Evolutionary conservation across 164 flowering plant genomes (phyloP), one percentile per base, ranked within the genome.

Genomic region (Stephania yunnanensis): DNA sequence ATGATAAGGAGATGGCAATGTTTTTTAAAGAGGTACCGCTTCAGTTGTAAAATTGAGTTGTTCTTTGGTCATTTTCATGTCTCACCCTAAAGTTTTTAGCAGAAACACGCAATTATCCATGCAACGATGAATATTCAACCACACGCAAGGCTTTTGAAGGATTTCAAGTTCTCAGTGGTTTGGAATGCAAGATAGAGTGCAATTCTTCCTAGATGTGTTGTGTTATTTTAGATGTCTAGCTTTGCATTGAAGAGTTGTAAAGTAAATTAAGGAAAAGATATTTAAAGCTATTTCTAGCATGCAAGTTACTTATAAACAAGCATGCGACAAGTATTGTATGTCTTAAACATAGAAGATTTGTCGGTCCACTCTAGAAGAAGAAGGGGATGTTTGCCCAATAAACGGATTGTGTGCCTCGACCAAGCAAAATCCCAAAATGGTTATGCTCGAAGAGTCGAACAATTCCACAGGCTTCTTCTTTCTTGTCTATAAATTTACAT

Each of bases 291-390:
- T 31, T 68, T 10, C 46, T 5, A 31, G 46, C 45, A 30, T 68
- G 46, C 46, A 46, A 46, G 65, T 25, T 25, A 25, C 25, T 19
- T 10, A 10, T n/a, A 73, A 61, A 29, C 69, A 45, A 74, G 71
- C 66, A 63, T 77, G 69, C 75, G 70, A 55, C 82, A 95, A 97
- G 93, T 90, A 13, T 90, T 94, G 1, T 95, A 93, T 76, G 99
- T 92, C 78, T 76, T 91, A 75, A 97, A 90, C 83, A 92, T 98
- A 1, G 97, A 92, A 82, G 99, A 95, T 70, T 87, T 87, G 81
- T 85, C 92, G 80, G 84, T 83, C 74, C 87, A 93, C 30, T 70
- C 25, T 11, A 83, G 80, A 75, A 85, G 73, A 72, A 88, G 76
- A 69, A 83, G 85, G 71, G 83, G 22, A 80, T 50, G 44, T 63